Conservation (phyloP, 371 early-diverging fungal species). For the Apophysomyces ossiformis region DNA sequence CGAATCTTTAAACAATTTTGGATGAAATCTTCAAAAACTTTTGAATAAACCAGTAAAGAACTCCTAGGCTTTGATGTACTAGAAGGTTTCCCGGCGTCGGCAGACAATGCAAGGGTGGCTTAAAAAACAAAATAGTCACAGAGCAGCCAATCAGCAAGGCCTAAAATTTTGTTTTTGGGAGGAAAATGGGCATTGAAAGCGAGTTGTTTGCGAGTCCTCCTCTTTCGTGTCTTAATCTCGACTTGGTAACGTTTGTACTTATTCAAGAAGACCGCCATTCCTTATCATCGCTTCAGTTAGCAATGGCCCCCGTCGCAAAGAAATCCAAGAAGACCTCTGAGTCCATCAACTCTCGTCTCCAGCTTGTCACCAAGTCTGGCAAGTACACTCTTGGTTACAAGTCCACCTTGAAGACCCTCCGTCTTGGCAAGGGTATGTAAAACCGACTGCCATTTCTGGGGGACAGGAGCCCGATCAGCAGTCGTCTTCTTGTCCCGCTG, state of each 20-base stretch:
- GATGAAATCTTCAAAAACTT: no score
- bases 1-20: no score
- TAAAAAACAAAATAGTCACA: not conserved
- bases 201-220: slow-evolving; percentile 1
- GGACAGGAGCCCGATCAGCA: slow-evolving; percentile 27
- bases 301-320: slow-evolving; percentile 50
- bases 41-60: no score
- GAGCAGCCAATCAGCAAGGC: not conserved
- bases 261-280: not conserved
- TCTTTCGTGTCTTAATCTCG: slow-evolving; percentile 12
- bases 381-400: slow-evolving; percentile 96
- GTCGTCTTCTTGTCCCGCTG: slow-evolving; percentile 12
- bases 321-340: slow-evolving; percentile 79
- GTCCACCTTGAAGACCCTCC: slow-evolving; percentile 93
- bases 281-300: not conserved
- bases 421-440: slow-evolving; percentile 89
- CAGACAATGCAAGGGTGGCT: not conserved
- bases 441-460: slow-evolving; percentile 12
- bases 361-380: slow-evolving; percentile 97
- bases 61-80: no score
- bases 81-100: no score
- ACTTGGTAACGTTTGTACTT: slow-evolving; percentile 8
- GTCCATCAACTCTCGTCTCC: slow-evolving; percentile 95
- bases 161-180: slow-evolving; percentile 6
- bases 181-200: not conserved